Evolutionary conservation across 1,284 basidiomycete genomes (phyloP), one percentile per base, ranked within the genome.

Genomic region (Exobasidium rhododendri): DNA sequence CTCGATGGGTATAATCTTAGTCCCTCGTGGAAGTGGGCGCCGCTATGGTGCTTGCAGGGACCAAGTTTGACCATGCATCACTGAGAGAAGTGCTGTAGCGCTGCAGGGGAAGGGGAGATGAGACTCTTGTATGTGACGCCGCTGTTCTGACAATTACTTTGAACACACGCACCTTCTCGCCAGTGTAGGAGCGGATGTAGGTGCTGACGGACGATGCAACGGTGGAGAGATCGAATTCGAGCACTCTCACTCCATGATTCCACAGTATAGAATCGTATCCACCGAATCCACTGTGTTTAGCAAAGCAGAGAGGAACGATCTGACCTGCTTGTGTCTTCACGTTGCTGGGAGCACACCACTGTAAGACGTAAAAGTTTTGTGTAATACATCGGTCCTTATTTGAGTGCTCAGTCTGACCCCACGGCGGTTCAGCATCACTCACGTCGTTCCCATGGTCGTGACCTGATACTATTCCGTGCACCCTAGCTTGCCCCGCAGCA

Each of bases 401-500:
- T n/a, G n/a, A n/a, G n/a, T n/a, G n/a, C n/a, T n/a, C n/a, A n/a
- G n/a, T n/a, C n/a, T n/a, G n/a, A n/a, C n/a, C n/a, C n/a, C n/a
- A n/a, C n/a, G n/a, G n/a, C n/a, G n/a, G n/a, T n/a, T n/a, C n/a
- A n/a, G n/a, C n/a, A n/a, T n/a, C n/a, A 10, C 35, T 57, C 58
- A 59, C 35, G 46, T 62, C 61, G 24, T 62, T 62, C 13, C 61
- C 61, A 47, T 62, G 61, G 30, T 62, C 46, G 44, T 62, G 61
- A 29, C 61, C 61, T 31, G 35, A 49, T 20, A 62, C 58, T 30
- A 62, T 62, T 3, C 58, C 61, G 40, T 62, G 61, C 24, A 62
- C 20, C 32, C 57, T 46, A n/a, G 61, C 20, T 14, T 49, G 61
- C 28, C 58, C 58, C 20, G 43, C 60, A 13, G 29, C 28, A n/a